Base-by-base conservation (phyloP, 2,329 filamentous ascomycete genomes). In the Penicillium decumbens region DNA sequence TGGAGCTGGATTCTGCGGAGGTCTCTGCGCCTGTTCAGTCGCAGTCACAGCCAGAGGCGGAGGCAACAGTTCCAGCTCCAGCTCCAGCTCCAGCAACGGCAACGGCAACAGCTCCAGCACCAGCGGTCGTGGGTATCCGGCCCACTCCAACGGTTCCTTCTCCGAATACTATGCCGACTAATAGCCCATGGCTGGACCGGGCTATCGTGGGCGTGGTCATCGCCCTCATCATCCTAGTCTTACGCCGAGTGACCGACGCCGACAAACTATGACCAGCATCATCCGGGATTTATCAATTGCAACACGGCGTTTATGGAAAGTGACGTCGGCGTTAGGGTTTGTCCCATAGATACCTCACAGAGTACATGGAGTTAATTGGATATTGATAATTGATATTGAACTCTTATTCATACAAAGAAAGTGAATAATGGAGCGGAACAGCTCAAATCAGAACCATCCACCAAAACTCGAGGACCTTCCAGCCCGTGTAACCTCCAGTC, bases 151-250 rank as follows among this genome's bases (percentile, higher is more conserved):
- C 47, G 18, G 24, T 28, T 23, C 15, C 56, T 32, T 8, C 49
- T 27, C 33, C 49, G 10, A 10, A 23, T 8, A 24, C 46, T 2
- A 79, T 88, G 13, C 53, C 55, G 3, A 48, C 45, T 2, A 57
- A 49, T 30, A 80, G 84, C 1, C 72, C 83, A 10, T 95, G 89
- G 87, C 77, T 95, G 15, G 91, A 95, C 68, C 82, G 88, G 55
- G 80, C 85, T 32, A 95, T 95, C 57, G 81, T 85, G 20, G 85
- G 82, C 6, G 71, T 95, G 15, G 75, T 88, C 0, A 77, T 88
- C 12, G 75, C 87, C 24, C 73, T 95, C 18, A 73, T 84, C 3
- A 81, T 88, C 20, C 81, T 95, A 75, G 73, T 95, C 3, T 55
- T 80, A 23, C 75, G 74, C 48, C 77, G 77, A 49, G 68, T 79